phyloP scores from a whole-genome alignment of 169 alveolate genomes.

The Perkinsus chesapeaki region DNA sequence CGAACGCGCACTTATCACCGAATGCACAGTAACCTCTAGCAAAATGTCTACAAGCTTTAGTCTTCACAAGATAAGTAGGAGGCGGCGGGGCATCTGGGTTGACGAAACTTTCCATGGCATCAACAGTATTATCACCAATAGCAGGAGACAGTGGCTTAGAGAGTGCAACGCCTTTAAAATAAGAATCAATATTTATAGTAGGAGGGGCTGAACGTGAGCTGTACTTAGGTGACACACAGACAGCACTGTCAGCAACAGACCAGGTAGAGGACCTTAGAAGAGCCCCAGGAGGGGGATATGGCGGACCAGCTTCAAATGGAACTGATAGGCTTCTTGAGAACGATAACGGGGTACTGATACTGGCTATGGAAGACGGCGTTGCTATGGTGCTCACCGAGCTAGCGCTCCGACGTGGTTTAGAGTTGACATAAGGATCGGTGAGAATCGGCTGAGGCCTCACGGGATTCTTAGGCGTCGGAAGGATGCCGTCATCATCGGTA shows the following conservation, averaged over 20 bases:
- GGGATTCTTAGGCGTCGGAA: not conserved
- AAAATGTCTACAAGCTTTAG: not conserved
- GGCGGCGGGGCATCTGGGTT: not conserved
- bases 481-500: not conserved
- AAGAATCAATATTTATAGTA: not conserved
- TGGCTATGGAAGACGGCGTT: not conserved
- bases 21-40: not conserved
- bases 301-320: not conserved
- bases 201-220: not conserved
- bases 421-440: not conserved
- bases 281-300: not conserved
- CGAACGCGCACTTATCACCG: not conserved
- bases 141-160: not conserved
- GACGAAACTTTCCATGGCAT: not conserved
- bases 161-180: not conserved
- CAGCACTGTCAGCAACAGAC: not conserved
- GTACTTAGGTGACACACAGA: not conserved
- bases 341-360: not conserved
- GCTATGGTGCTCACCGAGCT: not conserved
- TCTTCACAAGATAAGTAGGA: not conserved
- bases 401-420: not conserved
- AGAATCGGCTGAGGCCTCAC: not conserved
- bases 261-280: not conserved
- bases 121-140: not conserved
- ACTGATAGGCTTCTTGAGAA: not conserved